Conservation (phyloP, 306 rosid genomes). For the Hippophae tibetana region DNA sequence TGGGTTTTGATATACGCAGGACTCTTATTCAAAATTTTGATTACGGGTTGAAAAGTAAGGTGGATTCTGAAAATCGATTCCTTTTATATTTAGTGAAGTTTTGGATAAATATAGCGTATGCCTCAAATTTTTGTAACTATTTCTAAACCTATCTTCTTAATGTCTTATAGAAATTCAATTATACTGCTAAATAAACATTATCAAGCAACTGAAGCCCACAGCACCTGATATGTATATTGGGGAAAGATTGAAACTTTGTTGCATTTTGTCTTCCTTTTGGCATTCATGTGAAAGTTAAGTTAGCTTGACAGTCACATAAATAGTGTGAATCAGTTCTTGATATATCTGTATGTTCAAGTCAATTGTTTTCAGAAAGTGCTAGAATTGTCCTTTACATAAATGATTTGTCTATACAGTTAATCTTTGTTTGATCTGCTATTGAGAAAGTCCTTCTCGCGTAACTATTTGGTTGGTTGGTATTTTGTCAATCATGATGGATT, state of each 20-base stretch:
- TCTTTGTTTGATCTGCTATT: not conserved
- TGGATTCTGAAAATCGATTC: not conserved
- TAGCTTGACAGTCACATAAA: not conserved
- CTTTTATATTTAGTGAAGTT: not conserved
- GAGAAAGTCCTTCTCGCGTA: not conserved
- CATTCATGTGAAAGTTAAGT: not conserved
- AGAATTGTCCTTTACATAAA: not conserved
- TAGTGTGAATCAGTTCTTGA: not conserved
- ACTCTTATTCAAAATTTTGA: not conserved
- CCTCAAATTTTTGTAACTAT: too few species aligned
- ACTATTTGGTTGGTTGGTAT: not conserved
- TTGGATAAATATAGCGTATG: too few species aligned
- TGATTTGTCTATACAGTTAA: not conserved
- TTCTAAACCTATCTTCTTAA: too few species aligned
- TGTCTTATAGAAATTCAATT: too few species aligned
- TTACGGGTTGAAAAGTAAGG: slow-evolving; percentile 1
- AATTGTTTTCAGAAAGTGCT: not conserved
- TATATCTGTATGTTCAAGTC: not conserved
- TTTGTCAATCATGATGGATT: not conserved
- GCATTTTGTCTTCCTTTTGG: slow-evolving; percentile 1
- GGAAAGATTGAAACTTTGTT: not conserved
- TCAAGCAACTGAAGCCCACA: too few species aligned
- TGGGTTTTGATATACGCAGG: slow-evolving; percentile 2
- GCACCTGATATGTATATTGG: not conserved
- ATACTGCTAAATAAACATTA: too few species aligned